Base-by-base conservation (phyloP, 2,329 filamentous ascomycete genomes). In the Hyphodiscus sp. region DNA sequence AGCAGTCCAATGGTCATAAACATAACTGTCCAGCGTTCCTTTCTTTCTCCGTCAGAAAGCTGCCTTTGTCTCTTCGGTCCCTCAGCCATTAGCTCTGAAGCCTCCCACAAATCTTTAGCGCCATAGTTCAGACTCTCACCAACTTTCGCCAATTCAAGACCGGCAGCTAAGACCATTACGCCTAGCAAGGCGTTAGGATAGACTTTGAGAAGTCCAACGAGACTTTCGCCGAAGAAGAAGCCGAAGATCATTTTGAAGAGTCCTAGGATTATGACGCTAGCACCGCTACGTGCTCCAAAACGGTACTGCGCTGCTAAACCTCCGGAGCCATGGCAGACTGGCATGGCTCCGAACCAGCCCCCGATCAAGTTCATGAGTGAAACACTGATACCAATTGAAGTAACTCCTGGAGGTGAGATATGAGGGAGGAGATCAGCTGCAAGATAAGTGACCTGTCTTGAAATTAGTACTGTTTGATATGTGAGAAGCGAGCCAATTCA, bases 281-380 rank as follows among this genome's bases (percentile, higher is more conserved):
- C 83, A 10, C 92, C 92, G 55, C 89, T 95, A 47, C 92, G 84
- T 4, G 92, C 91, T 0, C 92, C 92, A 62, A 97, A 97, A 4
- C 90, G 83, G 68, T 90, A 89, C 68, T 97, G 92, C 0, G 87
- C 94, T 5, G 94, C 94, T 0, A 97, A 75, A 0, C 92, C 92
- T 2, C 92, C 92, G 0, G 90, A 90, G 5, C 92, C 92, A 67
- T 97, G 94, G 66, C 94, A 97, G 3, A 94, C 84, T 2, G 92
- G 94, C 94, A 96, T 97, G 5, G 87, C 87, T 47, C 91, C 91
- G 64, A 96, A 95, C 88, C 89, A 95, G 64, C 89, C 91, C 16
- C 87, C 87, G 1, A 87, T 69, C 2, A 96, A 73, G 67, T 97
- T 97, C 82, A 96, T 95, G 1, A 76, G 64, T 0, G 86, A 85